Evolutionary conservation across 2,329 filamentous ascomycete species (phyloP).

Genomic region (Neurospora crassa): DNA sequence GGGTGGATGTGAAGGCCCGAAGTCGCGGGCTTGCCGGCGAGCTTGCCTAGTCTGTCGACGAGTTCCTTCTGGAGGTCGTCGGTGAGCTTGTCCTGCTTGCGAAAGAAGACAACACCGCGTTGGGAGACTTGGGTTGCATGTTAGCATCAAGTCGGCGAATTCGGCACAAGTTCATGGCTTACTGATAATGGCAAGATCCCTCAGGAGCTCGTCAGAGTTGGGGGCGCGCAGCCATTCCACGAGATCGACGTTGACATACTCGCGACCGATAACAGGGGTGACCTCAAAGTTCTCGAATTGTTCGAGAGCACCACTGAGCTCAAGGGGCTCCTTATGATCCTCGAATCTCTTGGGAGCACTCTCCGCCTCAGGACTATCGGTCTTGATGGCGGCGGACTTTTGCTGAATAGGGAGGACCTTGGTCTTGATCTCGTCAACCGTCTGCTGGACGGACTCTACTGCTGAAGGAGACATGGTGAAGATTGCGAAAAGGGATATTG

Average conservation of each 20-base stretch:
- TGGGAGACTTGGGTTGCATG: constrained; percentile 43
- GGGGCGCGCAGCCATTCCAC: constrained; percentile 43
- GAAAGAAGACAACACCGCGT: constrained; percentile 62
- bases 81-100: constrained; percentile 49
- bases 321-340: constrained; percentile 13
- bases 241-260: constrained; percentile 41
- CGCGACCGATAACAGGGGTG: constrained; percentile 46
- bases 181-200: constrained; percentile 48
- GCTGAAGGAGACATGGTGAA: constrained; percentile 16
- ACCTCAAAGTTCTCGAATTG: constrained; percentile 36
- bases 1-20: constrained; percentile 54
- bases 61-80: constrained; percentile 58
- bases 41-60: constrained; percentile 48
- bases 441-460: constrained; percentile 12
- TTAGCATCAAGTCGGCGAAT: not conserved
- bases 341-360: constrained; percentile 7
- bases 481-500: not conserved
- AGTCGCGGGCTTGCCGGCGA: constrained; percentile 45
- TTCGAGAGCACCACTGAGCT: constrained; percentile 28
- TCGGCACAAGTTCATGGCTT: not conserved
- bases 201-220: constrained; percentile 45
- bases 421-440: constrained; percentile 13
- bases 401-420: constrained; percentile 12
- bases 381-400: constrained; percentile 3
- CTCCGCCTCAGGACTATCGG: not conserved